Evolutionary conservation across 1,139 yeast genomes (phyloP).

Genomic region (Geotrichum aggregatum): DNA sequence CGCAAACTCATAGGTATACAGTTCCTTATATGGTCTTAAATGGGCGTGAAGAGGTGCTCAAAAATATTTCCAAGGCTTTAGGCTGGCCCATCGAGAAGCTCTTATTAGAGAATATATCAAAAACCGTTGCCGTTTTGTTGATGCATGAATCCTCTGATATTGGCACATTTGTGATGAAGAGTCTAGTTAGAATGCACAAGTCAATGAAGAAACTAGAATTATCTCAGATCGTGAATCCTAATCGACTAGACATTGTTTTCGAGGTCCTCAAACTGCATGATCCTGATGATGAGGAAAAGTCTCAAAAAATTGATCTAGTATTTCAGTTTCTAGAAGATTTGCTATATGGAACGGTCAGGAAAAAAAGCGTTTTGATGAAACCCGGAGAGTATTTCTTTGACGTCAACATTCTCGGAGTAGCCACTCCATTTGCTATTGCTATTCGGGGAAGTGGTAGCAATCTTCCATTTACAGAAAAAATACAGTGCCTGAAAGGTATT

Average conservation of each 20-base stretch:
- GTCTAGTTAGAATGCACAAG: slow-evolving; percentile 54
- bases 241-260: slow-evolving; percentile 19
- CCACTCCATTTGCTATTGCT: slow-evolving; percentile 73
- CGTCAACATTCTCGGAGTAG: slow-evolving; percentile 58
- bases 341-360: slow-evolving; percentile 3
- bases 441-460: slow-evolving; percentile 70
- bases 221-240: slow-evolving; percentile 26
- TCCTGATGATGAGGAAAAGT: slow-evolving; percentile 11
- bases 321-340: slow-evolving; percentile 13
- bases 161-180: slow-evolving; percentile 48
- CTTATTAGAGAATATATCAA: slow-evolving; percentile 38
- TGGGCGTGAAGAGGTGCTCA: slow-evolving; percentile 58
- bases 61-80: slow-evolving; percentile 49
- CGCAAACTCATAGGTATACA: slow-evolving; percentile 67
- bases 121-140: slow-evolving; percentile 47
- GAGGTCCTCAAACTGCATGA: slow-evolving; percentile 20
- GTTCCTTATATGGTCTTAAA: slow-evolving; percentile 71
- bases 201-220: slow-evolving; percentile 39
- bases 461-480: slow-evolving; percentile 67
- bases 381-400: slow-evolving; percentile 46
- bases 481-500: slow-evolving; percentile 69
- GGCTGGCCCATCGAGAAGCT: slow-evolving; percentile 30
- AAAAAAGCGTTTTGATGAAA: slow-evolving; percentile 22
- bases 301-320: slow-evolving; percentile 9
- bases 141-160: slow-evolving; percentile 45